phyloP scores from a whole-genome alignment of 1,139 yeast species.

The Geotrichum fermentans region DNA sequence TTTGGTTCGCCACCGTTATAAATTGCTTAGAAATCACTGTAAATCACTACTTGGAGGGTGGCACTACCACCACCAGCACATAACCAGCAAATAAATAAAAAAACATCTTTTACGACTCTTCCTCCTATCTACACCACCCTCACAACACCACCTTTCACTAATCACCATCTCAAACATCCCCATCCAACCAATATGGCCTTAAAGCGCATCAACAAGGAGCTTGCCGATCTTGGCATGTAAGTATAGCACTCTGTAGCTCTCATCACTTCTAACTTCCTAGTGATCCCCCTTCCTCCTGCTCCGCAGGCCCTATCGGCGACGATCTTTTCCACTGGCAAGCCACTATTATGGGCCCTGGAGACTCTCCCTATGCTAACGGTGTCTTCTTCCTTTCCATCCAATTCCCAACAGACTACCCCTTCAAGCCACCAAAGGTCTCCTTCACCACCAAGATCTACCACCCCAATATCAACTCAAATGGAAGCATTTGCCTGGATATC shows the following conservation, averaged over 20 bases:
- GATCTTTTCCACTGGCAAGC: slow-evolving; percentile 96
- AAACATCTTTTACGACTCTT: too few relatives aligned
- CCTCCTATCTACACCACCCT: too few relatives aligned
- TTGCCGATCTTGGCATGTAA: slow-evolving; percentile 88
- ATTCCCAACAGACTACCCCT: slow-evolving; percentile 92
- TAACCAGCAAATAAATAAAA: too few relatives aligned
- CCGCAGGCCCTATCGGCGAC: slow-evolving; percentile 98
- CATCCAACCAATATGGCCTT: slow-evolving; percentile 53
- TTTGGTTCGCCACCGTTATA: too few relatives aligned
- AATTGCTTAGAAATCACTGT: too few relatives aligned
- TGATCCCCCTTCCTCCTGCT: slow-evolving; percentile 98
- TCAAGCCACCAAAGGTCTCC: slow-evolving; percentile 88
- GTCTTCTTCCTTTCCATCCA: slow-evolving; percentile 85
- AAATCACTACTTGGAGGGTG: too few relatives aligned
- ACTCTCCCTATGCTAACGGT: slow-evolving; percentile 89
- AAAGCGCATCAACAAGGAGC: slow-evolving; percentile 92
- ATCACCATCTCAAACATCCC: too few relatives aligned
- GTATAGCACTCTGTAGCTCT: slow-evolving; percentile 36
- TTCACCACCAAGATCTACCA: slow-evolving; percentile 87
- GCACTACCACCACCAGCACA: too few relatives aligned
- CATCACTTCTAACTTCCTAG: slow-evolving; percentile 38
- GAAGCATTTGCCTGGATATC: slow-evolving; percentile 79
- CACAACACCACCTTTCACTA: too few relatives aligned
- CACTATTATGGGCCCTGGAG: slow-evolving; percentile 92
- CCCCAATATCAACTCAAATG: slow-evolving; percentile 83